Percentiles rank a stretch among this genome's conserved stretches.
phyloP scores from a whole-genome alignment of 352 stramenopile species.

The Elongisporangium anandrum region DNA sequence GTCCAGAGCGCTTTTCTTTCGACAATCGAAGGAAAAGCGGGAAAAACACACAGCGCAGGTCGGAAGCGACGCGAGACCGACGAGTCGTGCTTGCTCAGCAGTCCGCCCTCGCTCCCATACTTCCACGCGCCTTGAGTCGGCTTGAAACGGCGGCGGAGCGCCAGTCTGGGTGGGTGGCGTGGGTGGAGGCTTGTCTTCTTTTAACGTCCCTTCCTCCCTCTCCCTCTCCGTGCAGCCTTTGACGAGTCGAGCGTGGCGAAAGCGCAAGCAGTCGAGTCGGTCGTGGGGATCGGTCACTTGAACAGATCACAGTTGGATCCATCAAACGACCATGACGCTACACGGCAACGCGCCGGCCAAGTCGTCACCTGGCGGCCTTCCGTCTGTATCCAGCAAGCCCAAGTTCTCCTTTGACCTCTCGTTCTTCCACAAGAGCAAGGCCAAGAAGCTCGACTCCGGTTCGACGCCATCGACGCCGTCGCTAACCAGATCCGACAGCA shows the following conservation, averaged over 20 bases:
- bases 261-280: neutral
- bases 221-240: neutral
- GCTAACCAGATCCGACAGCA: neutral
- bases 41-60: neutral
- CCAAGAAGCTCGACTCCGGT: constrained; percentile 9
- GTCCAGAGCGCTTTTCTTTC: neutral
- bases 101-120: too few species aligned
- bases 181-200: neutral
- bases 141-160: neutral
- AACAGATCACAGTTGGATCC: neutral
- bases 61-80: neutral
- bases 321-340: neutral
- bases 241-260: neutral
- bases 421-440: constrained; percentile 11
- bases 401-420: constrained; percentile 23
- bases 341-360: neutral
- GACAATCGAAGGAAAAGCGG: neutral
- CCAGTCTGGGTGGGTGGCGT: neutral
- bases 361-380: neutral
- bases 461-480: neutral
- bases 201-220: neutral
- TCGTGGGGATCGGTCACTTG: neutral
- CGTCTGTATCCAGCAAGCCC: constrained; percentile 10
- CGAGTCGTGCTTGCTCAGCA: neutral
- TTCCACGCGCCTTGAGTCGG: neutral